These are phyloP conservation scores for Coemansia sp. DNA, from an alignment of 192 early-diverging fungal species.

Conservation along the genomic window DNA sequence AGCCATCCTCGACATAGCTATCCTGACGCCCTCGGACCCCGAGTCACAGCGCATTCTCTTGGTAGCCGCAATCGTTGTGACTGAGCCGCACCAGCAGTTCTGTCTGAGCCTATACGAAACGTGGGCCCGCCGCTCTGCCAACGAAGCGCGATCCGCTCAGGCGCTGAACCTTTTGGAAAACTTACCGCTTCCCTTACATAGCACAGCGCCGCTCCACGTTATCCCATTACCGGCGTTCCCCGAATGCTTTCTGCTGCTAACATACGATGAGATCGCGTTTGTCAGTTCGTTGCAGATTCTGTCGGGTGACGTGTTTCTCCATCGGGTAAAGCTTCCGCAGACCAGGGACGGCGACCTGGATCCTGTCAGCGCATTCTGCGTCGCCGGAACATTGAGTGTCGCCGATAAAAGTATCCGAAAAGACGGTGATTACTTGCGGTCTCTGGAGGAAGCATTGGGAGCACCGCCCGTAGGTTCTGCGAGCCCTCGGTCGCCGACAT, in stretches of 20 bases:
- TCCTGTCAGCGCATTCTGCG: slow-evolving; percentile 18
- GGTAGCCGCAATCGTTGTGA: slow-evolving; percentile 23
- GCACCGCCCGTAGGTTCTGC: not conserved
- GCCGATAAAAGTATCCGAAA: not conserved
- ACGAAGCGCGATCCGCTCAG: not conserved
- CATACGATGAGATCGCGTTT: slow-evolving; percentile 19
- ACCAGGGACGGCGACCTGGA: slow-evolving; percentile 6
- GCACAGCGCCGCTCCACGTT: slow-evolving; percentile 28
- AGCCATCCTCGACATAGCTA: slow-evolving; percentile 36
- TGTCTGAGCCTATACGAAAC: slow-evolving; percentile 39
- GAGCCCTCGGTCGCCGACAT: not conserved
- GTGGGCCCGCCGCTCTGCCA: slow-evolving; percentile 9
- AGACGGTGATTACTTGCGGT: not conserved
- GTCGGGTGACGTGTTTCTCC: slow-evolving; percentile 46
- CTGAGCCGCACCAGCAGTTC: slow-evolving; percentile 17
- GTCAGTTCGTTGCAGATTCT: slow-evolving; percentile 40
- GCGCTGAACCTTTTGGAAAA: slow-evolving; percentile 22
- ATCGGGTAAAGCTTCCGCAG: slow-evolving; percentile 17
- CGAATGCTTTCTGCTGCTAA: slow-evolving; percentile 41
- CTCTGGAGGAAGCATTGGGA: not conserved
- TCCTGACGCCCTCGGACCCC: slow-evolving; percentile 16
- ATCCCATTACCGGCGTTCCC: slow-evolving; percentile 31
- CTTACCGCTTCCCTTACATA: slow-evolving; percentile 35
- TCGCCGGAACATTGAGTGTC: slow-evolving; percentile 18
- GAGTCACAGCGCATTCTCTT: slow-evolving; percentile 34